Base-by-base conservation (phyloP, 2,329 filamentous ascomycete genomes). In the Talaromyces sp. region DNA sequence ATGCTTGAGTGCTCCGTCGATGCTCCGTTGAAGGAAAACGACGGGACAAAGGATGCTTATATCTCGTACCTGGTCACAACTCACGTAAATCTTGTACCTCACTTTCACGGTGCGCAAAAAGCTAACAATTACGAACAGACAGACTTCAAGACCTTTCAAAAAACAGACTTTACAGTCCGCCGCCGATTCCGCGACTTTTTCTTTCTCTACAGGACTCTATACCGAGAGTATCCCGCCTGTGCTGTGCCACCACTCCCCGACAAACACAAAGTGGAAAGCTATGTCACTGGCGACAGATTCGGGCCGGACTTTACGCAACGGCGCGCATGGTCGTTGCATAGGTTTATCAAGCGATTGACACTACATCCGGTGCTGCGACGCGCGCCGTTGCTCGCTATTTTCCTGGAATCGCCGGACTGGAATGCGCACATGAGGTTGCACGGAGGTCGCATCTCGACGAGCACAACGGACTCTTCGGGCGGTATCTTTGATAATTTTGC, bases 111-210 rank as follows among this genome's bases (percentile, higher is more conserved):
- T 37, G 33, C 33, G 8, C 33, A 37, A 12, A 37, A 2, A 8
- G 33, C 42, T 35, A 16, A 58, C 18, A 39, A 21, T 11, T 28
- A 37, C 14, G 12, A 42, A 42, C 57, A 96, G 92, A 96, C 93
- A 67, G 92, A 96, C 70, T 98, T 98, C 78, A 88, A 92, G 69
- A 90, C 92, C 67, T 99, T 98, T 77, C 89, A 95, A 75, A 91
- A 88, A 74, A 82, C 90, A 39, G 86, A 88, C 21, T 92, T 92
- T 66, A 83, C 84, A 28, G 89, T 96, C 66, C 90, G 95, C 66
- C 87, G 95, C 69, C 91, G 95, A 72, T 99, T 97, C 79, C 98
- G 93, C 69, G 95, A 99, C 80, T 99, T 99, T 74, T 89, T 96
- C 69, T 99, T 96, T 75, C 86, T 99, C 66, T 97, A 91, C 81